phyloP scores from a whole-genome alignment of 1,284 basidiomycete species.

The Omphalotus olearius region DNA sequence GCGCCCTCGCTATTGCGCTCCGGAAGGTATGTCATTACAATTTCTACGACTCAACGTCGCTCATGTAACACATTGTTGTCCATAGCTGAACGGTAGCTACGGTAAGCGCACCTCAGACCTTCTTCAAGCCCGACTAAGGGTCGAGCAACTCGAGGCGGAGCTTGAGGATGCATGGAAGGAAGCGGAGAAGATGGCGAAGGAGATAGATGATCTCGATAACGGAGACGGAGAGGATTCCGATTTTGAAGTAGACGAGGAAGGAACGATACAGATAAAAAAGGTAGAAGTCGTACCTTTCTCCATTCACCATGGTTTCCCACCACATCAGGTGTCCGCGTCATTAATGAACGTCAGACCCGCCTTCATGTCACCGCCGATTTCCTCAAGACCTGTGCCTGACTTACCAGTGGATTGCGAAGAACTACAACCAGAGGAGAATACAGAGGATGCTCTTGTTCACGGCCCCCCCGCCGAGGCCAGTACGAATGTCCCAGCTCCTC shows the following conservation, averaged over 20 bases:
- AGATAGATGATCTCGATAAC: slow-evolving; percentile 53
- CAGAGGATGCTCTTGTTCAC: background rate
- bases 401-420: too few relatives aligned
- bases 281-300: slow-evolving; percentile 36
- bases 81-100: slow-evolving; percentile 63
- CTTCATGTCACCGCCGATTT: background rate
- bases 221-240: slow-evolving; percentile 18
- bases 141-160: slow-evolving; percentile 58
- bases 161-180: slow-evolving; percentile 78
- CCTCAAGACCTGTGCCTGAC: background rate
- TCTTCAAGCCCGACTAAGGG: slow-evolving; percentile 37
- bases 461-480: too few relatives aligned
- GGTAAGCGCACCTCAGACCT: slow-evolving; percentile 59
- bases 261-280: slow-evolving; percentile 38
- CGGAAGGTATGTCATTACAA: slow-evolving; percentile 45
- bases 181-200: slow-evolving; percentile 65
- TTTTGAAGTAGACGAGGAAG: slow-evolving; percentile 24
- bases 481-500: background rate
- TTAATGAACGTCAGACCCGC: slow-evolving; percentile 2
- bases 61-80: slow-evolving; percentile 6
- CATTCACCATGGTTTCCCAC: slow-evolving; percentile 13
- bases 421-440: background rate
- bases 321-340: slow-evolving; percentile 13
- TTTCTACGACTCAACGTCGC: slow-evolving; percentile 8
- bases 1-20: slow-evolving; percentile 69